Evolutionary conservation across 106 monocot genomes (phyloP).

Genomic region (Allium cepa): DNA sequence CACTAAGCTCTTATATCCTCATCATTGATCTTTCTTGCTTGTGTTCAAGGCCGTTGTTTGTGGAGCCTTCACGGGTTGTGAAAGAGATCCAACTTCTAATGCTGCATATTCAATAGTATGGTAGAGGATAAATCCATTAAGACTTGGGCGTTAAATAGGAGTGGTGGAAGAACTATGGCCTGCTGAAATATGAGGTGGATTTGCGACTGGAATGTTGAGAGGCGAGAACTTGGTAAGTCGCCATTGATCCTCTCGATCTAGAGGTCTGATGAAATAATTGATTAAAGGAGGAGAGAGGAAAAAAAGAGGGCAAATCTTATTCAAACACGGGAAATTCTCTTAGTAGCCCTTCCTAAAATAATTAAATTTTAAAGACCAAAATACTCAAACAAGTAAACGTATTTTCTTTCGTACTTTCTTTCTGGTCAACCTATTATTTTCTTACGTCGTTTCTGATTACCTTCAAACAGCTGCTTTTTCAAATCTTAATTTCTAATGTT

Average conservation of each 20-base stretch:
- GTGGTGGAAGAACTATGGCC: slow-evolving; percentile 10
- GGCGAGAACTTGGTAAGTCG: slow-evolving; percentile 54
- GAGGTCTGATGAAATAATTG: too few relatives aligned
- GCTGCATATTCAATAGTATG: slow-evolving; percentile 47
- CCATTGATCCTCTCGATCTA: slow-evolving; percentile 44
- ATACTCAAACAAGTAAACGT: too few relatives aligned
- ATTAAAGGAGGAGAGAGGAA: too few relatives aligned
- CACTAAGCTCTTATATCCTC: slow-evolving; percentile 79
- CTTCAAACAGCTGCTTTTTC: too few relatives aligned
- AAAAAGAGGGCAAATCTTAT: slow-evolving; percentile 2
- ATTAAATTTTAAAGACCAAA: too few relatives aligned
- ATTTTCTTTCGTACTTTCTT: too few relatives aligned
- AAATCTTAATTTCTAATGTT: too few relatives aligned
- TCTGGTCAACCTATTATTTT: too few relatives aligned
- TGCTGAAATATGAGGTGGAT: slow-evolving; percentile 21
- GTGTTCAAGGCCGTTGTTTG: neutral
- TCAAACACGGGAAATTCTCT: too few relatives aligned
- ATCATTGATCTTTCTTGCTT: slow-evolving; percentile 70
- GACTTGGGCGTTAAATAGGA: slow-evolving; percentile 37
- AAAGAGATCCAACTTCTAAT: slow-evolving; percentile 19
- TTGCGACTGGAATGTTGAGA: slow-evolving; percentile 30
- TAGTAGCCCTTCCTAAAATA: too few relatives aligned
- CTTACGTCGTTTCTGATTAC: too few relatives aligned
- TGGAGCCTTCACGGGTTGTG: neutral
- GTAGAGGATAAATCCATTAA: slow-evolving; percentile 47